These are phyloP conservation scores for Flaveria ramosissima DNA, from an alignment of 129 eudicot species.

Conservation along the genomic window DNA sequence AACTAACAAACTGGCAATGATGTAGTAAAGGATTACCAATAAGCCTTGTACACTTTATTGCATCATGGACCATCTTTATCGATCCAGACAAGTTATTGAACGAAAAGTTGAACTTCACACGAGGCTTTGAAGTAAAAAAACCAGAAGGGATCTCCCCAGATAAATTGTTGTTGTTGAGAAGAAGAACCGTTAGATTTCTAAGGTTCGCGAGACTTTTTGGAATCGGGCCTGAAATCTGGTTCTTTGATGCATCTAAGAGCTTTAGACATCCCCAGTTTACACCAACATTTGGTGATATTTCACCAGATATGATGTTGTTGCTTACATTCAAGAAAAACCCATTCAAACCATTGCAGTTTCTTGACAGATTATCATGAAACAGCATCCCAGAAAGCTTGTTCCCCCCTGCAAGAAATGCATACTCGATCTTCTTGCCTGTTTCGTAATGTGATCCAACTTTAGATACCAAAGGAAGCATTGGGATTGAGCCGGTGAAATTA, in stretches of 20 bases:
- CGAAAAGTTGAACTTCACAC: slow-evolving; percentile 34
- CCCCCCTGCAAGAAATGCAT: slow-evolving; percentile 44
- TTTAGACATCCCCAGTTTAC: slow-evolving; percentile 40
- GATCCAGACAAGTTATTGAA: slow-evolving; percentile 47
- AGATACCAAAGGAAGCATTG: slow-evolving; percentile 33
- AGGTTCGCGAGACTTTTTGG: slow-evolving; percentile 40
- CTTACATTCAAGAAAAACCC: slow-evolving; percentile 47
- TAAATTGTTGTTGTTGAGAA: slow-evolving; percentile 44
- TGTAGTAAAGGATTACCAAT: slow-evolving; percentile 39
- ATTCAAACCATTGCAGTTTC: slow-evolving; percentile 24
- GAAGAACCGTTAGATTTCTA: slow-evolving; percentile 39
- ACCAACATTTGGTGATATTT: slow-evolving; percentile 35
- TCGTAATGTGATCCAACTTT: slow-evolving; percentile 2
- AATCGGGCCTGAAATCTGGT: slow-evolving; percentile 44
- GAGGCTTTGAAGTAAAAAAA: slow-evolving; percentile 17
- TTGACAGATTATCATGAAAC: slow-evolving; percentile 28
- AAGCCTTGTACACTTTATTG: slow-evolving; percentile 37
- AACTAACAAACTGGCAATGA: slow-evolving; percentile 32
- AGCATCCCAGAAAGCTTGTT: slow-evolving; percentile 43
- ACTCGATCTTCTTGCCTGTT: slow-evolving; percentile 34
- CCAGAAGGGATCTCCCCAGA: slow-evolving; percentile 41
- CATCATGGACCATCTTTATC: slow-evolving; percentile 27
- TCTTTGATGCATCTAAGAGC: slow-evolving; percentile 44
- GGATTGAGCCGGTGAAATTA: slow-evolving; percentile 39
- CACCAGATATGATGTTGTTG: slow-evolving; percentile 42